Conservation (phyloP, 331 rosid genomes). For the Spiraea crenata region DNA sequence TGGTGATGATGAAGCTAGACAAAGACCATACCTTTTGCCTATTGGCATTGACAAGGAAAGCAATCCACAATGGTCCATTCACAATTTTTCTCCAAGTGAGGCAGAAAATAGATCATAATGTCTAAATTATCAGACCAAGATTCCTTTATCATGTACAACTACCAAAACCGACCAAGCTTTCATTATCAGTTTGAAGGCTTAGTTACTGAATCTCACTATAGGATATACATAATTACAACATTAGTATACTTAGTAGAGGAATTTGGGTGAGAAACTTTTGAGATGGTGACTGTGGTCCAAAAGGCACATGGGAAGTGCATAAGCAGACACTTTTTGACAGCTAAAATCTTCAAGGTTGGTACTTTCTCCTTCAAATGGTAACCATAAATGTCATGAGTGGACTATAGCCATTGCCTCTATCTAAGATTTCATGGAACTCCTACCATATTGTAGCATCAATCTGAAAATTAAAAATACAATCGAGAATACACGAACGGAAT, state of each 20-base stretch:
- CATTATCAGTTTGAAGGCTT: not conserved
- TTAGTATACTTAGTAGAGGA: conserved; percentile 1
- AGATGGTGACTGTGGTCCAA: conserved; percentile 45
- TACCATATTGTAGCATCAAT: conserved; percentile 7
- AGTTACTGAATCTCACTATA: not conserved
- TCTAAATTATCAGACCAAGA: not conserved
- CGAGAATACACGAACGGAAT: no score
- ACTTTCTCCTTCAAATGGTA: conserved; percentile 33
- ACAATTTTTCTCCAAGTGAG: not conserved
- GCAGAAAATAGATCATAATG: no score
- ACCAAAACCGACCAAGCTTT: not conserved
- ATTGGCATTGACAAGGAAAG: not conserved
- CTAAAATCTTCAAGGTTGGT: conserved; percentile 30
- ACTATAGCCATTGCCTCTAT: conserved; percentile 27
- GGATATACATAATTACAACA: no score
- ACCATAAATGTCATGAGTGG: conserved; percentile 50
- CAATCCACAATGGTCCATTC: not conserved
- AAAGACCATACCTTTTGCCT: not conserved
- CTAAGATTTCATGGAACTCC: conserved; percentile 36
- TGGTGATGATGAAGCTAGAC: not conserved
- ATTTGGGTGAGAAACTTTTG: not conserved
- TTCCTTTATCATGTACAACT: not conserved
- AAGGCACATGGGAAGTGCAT: conserved; percentile 55
- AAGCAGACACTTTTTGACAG: conserved; percentile 57
- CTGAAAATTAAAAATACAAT: not conserved